phyloP scores from a whole-genome alignment of 805 yeast genomes.

The Wickerhamiella azyma region DNA sequence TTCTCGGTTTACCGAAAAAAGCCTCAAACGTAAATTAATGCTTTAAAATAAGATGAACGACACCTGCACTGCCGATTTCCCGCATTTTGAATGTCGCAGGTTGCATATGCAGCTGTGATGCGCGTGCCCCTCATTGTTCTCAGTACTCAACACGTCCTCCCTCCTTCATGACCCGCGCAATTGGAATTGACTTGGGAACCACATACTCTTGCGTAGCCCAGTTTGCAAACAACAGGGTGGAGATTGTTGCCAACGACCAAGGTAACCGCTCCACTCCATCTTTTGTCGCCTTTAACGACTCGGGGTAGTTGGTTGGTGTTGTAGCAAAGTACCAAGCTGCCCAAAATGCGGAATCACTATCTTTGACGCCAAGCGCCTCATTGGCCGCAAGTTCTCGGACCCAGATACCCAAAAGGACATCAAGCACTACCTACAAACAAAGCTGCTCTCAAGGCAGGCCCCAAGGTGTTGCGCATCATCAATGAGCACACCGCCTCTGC shows the following conservation, averaged over 20 bases:
- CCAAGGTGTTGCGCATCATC: constrained; percentile 75
- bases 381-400: constrained; percentile 71
- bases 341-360: too few species aligned
- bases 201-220: constrained; percentile 96
- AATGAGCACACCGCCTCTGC: constrained; percentile 97
- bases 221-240: constrained; percentile 70
- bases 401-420: constrained; percentile 65
- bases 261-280: constrained; percentile 98
- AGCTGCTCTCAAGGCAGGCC: constrained; percentile 85
- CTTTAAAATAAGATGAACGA: too few species aligned
- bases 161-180: constrained; percentile 84
- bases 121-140: too few species aligned
- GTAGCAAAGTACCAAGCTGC: constrained; percentile 98
- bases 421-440: constrained; percentile 79
- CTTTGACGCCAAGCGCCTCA: constrained; percentile 86
- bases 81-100: too few species aligned
- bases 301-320: constrained; percentile 91
- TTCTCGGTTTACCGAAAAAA: too few species aligned
- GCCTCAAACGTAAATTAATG: too few species aligned
- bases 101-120: too few species aligned
- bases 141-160: too few species aligned
- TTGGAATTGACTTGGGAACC: constrained; percentile 98
- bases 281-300: constrained; percentile 89
- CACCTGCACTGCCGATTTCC: too few species aligned
- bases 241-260: constrained; percentile 91